These are phyloP conservation scores for Talaromyces funiculosus DNA, from an alignment of 2,329 filamentous ascomycete species.

Conservation along the genomic window DNA sequence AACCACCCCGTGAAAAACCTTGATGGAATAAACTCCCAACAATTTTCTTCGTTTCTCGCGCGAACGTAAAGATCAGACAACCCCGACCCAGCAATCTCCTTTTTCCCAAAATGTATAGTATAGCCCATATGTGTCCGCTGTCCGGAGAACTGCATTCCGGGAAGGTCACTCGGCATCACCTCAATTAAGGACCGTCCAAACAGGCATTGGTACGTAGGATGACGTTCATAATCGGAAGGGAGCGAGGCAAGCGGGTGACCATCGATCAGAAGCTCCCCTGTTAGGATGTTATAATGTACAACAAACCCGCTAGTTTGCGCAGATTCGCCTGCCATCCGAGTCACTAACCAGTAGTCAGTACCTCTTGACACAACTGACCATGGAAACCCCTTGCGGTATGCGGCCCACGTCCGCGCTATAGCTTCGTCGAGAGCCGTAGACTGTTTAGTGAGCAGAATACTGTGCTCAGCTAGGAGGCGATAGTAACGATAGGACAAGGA, in stretches of 20 bases:
- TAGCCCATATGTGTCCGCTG: background rate
- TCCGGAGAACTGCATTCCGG: background rate
- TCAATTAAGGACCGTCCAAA: background rate
- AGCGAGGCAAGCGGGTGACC: conserved; percentile 26
- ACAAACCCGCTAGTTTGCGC: too few relatives aligned
- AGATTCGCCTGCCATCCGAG: too few relatives aligned
- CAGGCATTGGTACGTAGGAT: conserved; percentile 16
- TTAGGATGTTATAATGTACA: conserved; percentile 29
- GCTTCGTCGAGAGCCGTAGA: too few relatives aligned
- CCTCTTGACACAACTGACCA: too few relatives aligned
- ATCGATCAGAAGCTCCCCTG: conserved; percentile 30
- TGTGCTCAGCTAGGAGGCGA: too few relatives aligned
- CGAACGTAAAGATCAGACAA: background rate
- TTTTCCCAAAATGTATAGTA: background rate
- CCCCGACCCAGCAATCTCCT: background rate
- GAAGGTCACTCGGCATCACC: background rate
- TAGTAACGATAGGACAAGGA: background rate
- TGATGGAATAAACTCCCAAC: background rate
- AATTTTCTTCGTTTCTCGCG: background rate
- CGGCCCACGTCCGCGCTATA: too few relatives aligned
- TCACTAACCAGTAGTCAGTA: too few relatives aligned
- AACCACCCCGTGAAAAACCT: too few relatives aligned
- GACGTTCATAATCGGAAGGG: conserved; percentile 21
- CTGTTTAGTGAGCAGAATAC: too few relatives aligned
- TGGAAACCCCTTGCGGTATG: too few relatives aligned